Evolutionary conservation across 208 protist species (phyloP), one percentile per base, ranked within the genome.

Genomic region (Acanthamoeba triangularis): DNA sequence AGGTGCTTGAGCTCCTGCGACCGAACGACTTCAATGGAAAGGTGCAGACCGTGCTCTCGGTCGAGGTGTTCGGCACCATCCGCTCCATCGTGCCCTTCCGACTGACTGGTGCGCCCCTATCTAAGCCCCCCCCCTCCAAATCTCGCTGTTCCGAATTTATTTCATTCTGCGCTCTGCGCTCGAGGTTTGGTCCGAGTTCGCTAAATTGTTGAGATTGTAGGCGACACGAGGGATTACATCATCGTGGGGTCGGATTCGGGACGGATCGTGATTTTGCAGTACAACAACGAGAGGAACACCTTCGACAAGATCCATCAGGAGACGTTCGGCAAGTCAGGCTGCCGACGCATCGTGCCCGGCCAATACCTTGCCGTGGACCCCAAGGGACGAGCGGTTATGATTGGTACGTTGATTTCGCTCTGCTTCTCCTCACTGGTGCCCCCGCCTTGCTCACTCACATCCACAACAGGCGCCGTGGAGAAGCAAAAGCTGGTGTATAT

Each of bases 401-500:
- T 99, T 59, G 98, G 99, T 98, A 76, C 80, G 94, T 30, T n/a
- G 23, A n/a, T 56, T 94, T 33, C 4, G 7, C 87, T 54, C 63
- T n/a, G 8, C 61, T 74, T 30, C 87, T 37, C 41, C 0, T 1
- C 0, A 18, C 10, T 69, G 16, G 28, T 59, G 18, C 25, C 11
- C 5, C n/a, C 37, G 14, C 37, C 37, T 74, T 33, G 30, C 52
- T 49, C 47, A 33, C 49, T 14, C 35, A 8, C 16, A 0, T 25
- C n/a, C 37, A 56, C 33, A 67, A 28, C 82, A 97, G 96, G 95
- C 41, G 98, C 98, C 28, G 95, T 99, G 16, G 98, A 99, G 95
- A 99, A 99, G 97, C 98, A 99, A 94, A 99, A 99, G 96, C 96
- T 99, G 35, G 98, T 99, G 49, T 99, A 99, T 87, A 98, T 99